Percentiles rank a stretch among this genome's conserved stretches.
phyloP scores from a whole-genome alignment of 2,329 filamentous ascomycete species.

The Ophiognomonia clavigignenti-juglandacearum region DNA sequence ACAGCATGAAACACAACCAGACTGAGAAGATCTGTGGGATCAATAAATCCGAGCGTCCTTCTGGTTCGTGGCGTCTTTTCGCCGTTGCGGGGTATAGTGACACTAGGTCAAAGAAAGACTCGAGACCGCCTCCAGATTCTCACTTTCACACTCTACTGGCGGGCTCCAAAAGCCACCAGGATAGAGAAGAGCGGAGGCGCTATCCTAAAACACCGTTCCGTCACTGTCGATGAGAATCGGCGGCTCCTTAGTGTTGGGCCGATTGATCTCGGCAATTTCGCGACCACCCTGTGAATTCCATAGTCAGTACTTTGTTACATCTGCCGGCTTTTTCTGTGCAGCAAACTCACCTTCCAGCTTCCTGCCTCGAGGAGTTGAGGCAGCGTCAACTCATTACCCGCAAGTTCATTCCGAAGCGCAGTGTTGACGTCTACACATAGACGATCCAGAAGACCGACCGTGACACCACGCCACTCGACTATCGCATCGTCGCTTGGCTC shows the following conservation, averaged over 20 bases:
- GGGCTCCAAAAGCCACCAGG: neutral
- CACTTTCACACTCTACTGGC: neutral
- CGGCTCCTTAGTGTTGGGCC: conserved; percentile 93
- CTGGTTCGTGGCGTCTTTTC: neutral
- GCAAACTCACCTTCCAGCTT: conserved; percentile 86
- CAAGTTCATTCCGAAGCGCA: conserved; percentile 57
- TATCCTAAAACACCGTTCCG: conserved; percentile 80
- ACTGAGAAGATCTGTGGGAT: neutral
- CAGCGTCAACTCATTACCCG: conserved; percentile 67
- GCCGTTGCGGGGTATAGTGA: neutral
- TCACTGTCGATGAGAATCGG: conserved; percentile 96
- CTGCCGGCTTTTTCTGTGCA: too few relatives aligned
- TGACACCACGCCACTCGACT: conserved; percentile 62
- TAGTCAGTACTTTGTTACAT: conserved; percentile 2
- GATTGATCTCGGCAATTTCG: conserved; percentile 90
- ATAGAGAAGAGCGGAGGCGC: conserved; percentile 9
- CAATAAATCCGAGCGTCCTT: neutral
- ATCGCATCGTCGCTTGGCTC: conserved; percentile 56
- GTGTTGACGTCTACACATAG: conserved; percentile 54
- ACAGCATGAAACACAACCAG: too few relatives aligned
- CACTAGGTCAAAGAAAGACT: neutral
- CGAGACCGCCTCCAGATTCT: neutral
- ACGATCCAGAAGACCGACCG: conserved; percentile 54
- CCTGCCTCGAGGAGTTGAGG: conserved; percentile 92
- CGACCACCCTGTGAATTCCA: conserved; percentile 63